Percentiles rank a stretch among this genome's conserved stretches.
phyloP scores from a whole-genome alignment of 441 rosid genomes.

The Raphanus hybrid region DNA sequence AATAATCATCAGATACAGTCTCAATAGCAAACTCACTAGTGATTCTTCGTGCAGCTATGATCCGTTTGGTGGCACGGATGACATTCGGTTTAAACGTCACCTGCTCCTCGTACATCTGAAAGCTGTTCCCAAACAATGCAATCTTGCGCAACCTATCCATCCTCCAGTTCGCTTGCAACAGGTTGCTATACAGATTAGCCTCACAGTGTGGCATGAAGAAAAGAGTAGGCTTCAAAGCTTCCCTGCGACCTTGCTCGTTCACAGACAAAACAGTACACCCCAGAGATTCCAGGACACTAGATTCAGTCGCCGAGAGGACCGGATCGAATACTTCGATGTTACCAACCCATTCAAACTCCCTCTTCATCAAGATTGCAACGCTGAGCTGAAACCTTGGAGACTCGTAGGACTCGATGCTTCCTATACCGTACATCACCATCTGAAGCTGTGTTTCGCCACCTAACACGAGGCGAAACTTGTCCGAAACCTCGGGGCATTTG shows the following conservation, averaged over 20 bases:
- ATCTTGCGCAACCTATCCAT: constrained; percentile 49
- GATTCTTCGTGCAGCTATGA: constrained; percentile 52
- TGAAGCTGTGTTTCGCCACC: constrained; percentile 56
- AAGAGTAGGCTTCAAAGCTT: constrained; percentile 57
- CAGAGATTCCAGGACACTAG: constrained; percentile 56
- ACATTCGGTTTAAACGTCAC: constrained; percentile 38
- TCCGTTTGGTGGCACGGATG: constrained; percentile 44
- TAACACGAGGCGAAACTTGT: constrained; percentile 52
- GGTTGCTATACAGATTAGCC: constrained; percentile 69
- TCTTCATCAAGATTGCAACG: constrained; percentile 73
- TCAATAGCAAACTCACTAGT: constrained; percentile 55
- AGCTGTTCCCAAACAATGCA: constrained; percentile 75
- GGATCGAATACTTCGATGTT: constrained; percentile 83
- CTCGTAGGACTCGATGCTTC: constrained; percentile 82
- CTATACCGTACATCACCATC: constrained; percentile 83
- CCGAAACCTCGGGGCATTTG: constrained; percentile 48
- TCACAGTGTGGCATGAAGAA: constrained; percentile 94
- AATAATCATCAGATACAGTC: constrained; percentile 65
- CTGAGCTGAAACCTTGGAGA: constrained; percentile 77
- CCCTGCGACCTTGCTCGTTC: constrained; percentile 78
- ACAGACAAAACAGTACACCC: constrained; percentile 69
- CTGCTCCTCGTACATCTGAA: constrained; percentile 56
- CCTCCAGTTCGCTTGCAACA: constrained; percentile 70
- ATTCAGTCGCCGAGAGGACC: constrained; percentile 65
- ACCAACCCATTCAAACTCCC: constrained; percentile 73